Percentiles rank a stretch among this genome's conserved stretches.
phyloP scores from a whole-genome alignment of 2,329 filamentous ascomycete genomes.

The Albophoma yamanashiensis region DNA sequence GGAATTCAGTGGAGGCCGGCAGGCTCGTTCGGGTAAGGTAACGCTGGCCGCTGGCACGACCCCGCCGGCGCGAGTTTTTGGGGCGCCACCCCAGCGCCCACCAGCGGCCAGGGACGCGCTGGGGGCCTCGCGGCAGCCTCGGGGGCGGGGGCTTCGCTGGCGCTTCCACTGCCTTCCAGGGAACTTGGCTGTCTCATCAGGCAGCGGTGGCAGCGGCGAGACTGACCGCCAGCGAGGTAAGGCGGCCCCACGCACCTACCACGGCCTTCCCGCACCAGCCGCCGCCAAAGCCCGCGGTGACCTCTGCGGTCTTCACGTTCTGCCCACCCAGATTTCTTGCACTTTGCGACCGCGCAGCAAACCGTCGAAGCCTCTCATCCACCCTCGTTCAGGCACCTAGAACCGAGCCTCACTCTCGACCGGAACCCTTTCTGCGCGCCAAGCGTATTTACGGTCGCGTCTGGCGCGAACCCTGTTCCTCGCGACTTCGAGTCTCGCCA shows the following conservation, averaged over 20 bases:
- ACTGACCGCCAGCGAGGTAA: background rate
- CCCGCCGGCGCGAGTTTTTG: background rate
- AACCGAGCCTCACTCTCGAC: background rate
- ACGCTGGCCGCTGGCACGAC: background rate
- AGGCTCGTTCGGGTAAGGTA: conserved; percentile 1
- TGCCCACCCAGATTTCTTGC: background rate
- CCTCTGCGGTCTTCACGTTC: background rate
- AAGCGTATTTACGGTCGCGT: background rate
- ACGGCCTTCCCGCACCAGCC: background rate
- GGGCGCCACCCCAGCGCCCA: background rate
- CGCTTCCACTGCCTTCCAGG: background rate
- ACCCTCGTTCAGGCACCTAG: background rate
- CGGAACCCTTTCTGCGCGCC: background rate
- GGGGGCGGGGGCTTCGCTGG: background rate
- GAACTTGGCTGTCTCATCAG: background rate
- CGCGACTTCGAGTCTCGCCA: background rate
- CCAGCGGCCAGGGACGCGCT: background rate
- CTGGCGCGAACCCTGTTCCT: background rate
- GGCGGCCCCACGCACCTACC: background rate
- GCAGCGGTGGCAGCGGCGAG: background rate
- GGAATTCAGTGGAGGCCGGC: background rate
- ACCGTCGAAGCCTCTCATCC: background rate
- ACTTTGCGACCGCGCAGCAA: background rate
- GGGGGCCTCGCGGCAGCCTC: background rate
- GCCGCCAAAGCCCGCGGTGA: background rate